A percentile compares a stretch with the other conserved stretches of the same genome.
phyloP scores from a whole-genome alignment of 208 protist species.

The Acanthamoeba royreba region DNA sequence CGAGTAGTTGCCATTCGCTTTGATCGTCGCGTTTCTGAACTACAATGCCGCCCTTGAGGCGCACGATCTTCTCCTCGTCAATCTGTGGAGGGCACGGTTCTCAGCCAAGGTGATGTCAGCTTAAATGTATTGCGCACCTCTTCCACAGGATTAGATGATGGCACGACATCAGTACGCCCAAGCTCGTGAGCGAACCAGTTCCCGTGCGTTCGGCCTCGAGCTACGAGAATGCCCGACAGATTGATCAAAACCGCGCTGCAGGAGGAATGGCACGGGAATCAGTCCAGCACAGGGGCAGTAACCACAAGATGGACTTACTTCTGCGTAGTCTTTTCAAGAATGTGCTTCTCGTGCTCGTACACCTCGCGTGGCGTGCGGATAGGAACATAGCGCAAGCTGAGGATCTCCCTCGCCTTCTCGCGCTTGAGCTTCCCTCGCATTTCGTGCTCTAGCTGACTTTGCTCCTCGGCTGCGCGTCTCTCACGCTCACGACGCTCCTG shows the following conservation, averaged over 20 bases:
- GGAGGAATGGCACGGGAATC: neutral
- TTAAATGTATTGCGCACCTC: no score
- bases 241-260: slow-evolving; percentile 12
- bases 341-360: neutral
- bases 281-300: neutral
- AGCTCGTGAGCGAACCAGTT: slow-evolving; percentile 35
- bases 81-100: neutral
- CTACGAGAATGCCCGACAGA: slow-evolving; percentile 2
- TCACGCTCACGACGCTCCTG: neutral
- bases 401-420: neutral
- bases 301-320: neutral
- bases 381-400: neutral
- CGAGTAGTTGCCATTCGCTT: neutral
- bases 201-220: neutral
- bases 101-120: no score
- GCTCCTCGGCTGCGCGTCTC: neutral
- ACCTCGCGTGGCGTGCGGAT: neutral
- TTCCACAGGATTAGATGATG: neutral
- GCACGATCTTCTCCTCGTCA: neutral
- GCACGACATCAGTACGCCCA: neutral
- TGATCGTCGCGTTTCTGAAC: neutral
- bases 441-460: neutral
- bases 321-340: neutral
- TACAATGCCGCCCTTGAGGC: slow-evolving; percentile 15
- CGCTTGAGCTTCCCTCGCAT: neutral